These are phyloP conservation scores for Pseudonitzschia multistriata DNA, from an alignment of 108 stramenopile species.

Conservation along the genomic window DNA sequence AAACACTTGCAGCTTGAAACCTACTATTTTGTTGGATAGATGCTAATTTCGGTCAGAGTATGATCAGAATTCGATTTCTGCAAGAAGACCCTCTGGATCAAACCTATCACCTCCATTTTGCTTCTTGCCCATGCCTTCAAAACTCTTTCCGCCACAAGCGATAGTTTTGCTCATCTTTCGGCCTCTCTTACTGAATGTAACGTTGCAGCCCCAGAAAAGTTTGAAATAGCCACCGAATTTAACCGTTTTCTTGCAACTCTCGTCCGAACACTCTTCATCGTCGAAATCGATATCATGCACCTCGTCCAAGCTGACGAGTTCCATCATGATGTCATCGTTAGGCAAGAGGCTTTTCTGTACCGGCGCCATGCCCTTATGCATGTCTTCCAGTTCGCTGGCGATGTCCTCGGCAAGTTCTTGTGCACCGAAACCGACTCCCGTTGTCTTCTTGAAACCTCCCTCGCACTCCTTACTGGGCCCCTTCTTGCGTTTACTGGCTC, in stretches of 20 bases:
- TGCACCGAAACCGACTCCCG: neutral
- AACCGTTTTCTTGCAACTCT: neutral
- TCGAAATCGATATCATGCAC: neutral
- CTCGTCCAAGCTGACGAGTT: conserved; percentile 3
- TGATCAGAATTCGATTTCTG: neutral
- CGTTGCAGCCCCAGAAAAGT: conserved; percentile 9
- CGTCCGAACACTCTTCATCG: conserved; percentile 4
- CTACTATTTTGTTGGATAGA: too few species aligned
- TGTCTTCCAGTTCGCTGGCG: neutral
- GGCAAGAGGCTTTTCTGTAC: neutral
- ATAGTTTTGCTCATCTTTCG: conserved; percentile 10
- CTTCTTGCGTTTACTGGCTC: neutral
- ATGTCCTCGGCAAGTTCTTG: conserved; percentile 4
- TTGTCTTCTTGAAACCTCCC: conserved; percentile 5
- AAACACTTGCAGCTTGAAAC: too few species aligned
- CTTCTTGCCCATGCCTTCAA: conserved; percentile 13
- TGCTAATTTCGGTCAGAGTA: neutral
- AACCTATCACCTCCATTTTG: neutral
- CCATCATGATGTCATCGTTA: neutral
- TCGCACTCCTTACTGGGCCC: neutral
- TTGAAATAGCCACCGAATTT: conserved; percentile 16
- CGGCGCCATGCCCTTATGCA: conserved; percentile 1
- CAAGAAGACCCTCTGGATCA: neutral
- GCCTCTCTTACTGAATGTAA: conserved; percentile 11
- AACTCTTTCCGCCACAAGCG: neutral